Conservation (phyloP, 129 eudicot genomes). For the Gnaphalium uliginosum region DNA sequence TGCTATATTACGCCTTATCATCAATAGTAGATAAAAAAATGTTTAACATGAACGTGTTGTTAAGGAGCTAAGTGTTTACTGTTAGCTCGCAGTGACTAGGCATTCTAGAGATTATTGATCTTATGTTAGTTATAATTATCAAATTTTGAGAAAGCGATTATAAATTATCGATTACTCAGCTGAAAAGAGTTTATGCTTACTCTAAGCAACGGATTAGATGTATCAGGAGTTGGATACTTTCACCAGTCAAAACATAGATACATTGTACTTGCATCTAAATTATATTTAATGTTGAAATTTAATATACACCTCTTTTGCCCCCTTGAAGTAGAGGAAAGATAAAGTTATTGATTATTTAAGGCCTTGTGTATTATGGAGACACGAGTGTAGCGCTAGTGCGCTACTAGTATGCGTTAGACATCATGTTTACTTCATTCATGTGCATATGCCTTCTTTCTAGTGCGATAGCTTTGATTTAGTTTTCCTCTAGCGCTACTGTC, state of each 20-base stretch:
- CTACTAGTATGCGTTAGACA: neutral
- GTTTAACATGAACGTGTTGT: neutral
- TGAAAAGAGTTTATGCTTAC: neutral
- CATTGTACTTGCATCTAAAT: neutral
- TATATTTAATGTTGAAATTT: neutral
- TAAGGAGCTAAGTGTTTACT: neutral
- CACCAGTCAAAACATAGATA: neutral
- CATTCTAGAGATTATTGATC: neutral
- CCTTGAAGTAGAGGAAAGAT: neutral
- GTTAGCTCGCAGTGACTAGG: neutral
- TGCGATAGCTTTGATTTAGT: neutral
- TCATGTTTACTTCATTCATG: neutral
- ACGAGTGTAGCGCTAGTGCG: neutral
- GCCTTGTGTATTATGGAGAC: neutral
- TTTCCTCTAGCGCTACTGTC: neutral
- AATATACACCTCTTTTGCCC: neutral
- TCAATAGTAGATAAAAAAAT: neutral
- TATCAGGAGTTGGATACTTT: slow-evolving; percentile 11
- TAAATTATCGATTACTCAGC: neutral
- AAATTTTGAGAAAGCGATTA: neutral
- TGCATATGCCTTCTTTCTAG: neutral
- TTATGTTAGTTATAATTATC: neutral
- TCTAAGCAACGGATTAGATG: slow-evolving; percentile 14
- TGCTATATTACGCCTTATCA: neutral
- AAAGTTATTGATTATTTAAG: neutral